These are phyloP conservation scores for Catenaria anguillulae DNA, from an alignment of 371 early-diverging fungal species.

Conservation along the genomic window DNA sequence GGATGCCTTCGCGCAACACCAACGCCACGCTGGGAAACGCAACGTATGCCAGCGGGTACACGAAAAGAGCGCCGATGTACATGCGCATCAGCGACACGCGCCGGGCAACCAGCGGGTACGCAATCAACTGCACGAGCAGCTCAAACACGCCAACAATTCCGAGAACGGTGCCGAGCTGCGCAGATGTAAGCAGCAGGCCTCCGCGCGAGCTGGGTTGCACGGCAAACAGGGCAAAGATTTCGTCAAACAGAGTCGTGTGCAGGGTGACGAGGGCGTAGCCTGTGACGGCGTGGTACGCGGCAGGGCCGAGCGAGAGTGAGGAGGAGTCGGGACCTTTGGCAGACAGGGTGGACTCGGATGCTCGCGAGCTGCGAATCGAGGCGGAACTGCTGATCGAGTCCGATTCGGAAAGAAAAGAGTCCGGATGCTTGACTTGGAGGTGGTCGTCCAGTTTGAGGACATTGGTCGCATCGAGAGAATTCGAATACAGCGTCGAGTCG, in stretches of 20 bases:
- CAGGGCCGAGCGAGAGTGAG: background rate
- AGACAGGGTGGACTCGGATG: no score
- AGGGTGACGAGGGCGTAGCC: constrained; percentile 33
- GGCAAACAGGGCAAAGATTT: constrained; percentile 48
- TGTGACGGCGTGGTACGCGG: constrained; percentile 9
- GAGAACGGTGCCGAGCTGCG: constrained; percentile 41
- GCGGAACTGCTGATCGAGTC: no score
- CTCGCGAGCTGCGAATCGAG: no score
- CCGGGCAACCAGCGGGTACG: constrained; percentile 35
- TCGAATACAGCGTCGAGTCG: background rate
- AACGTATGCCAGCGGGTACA: constrained; percentile 25
- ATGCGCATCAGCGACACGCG: constrained; percentile 21
- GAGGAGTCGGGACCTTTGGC: no score
- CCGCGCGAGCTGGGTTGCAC: constrained; percentile 35
- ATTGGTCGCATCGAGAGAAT: background rate
- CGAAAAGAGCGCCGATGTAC: constrained; percentile 21
- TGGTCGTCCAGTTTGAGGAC: background rate
- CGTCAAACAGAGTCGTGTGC: constrained; percentile 58
- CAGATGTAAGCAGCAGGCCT: constrained; percentile 31
- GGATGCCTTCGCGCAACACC: constrained; percentile 9
- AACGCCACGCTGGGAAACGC: constrained; percentile 27
- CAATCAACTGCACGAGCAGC: constrained; percentile 34
- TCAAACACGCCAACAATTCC: constrained; percentile 36
- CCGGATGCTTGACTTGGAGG: no score
- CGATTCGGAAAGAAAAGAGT: no score